Evolutionary conservation across 164 flowering plant species (phyloP).

Genomic region (Litsea cubeba): DNA sequence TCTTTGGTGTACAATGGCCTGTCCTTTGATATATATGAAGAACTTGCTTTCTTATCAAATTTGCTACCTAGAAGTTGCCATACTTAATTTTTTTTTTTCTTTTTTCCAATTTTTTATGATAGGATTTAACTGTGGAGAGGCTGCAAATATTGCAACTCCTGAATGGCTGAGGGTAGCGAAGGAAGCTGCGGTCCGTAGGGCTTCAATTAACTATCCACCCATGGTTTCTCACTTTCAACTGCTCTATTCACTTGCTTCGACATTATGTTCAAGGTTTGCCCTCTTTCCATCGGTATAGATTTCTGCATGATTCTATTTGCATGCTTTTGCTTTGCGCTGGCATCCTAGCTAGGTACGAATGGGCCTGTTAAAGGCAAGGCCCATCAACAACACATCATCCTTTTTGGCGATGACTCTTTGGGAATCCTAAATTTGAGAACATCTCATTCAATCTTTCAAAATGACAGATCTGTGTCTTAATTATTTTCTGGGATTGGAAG

Average conservation of each 20-base stretch:
- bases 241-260: constrained; percentile 82
- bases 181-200: constrained; percentile 96
- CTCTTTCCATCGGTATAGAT: not conserved
- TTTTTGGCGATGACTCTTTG: no score
- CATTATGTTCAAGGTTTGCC: constrained; percentile 69
- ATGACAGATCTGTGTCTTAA: no score
- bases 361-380: no score
- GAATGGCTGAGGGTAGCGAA: constrained; percentile 90
- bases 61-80: not conserved
- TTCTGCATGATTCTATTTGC: not conserved
- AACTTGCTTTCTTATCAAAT: not conserved
- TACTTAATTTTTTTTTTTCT: not conserved
- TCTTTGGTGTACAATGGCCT: not conserved
- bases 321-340: not conserved
- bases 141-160: constrained; percentile 98
- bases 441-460: no score
- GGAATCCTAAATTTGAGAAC: no score
- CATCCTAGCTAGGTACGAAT: no score
- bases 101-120: constrained; percentile 4
- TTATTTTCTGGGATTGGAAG: no score
- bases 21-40: not conserved
- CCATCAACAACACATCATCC: no score
- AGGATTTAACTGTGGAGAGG: constrained; percentile 99
- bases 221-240: constrained; percentile 98
- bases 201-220: constrained; percentile 89